A percentile compares a stretch with the other conserved stretches of the same genome.
phyloP scores from a whole-genome alignment of 2,329 filamentous ascomycete genomes.

The Harringtonia aguacate region DNA sequence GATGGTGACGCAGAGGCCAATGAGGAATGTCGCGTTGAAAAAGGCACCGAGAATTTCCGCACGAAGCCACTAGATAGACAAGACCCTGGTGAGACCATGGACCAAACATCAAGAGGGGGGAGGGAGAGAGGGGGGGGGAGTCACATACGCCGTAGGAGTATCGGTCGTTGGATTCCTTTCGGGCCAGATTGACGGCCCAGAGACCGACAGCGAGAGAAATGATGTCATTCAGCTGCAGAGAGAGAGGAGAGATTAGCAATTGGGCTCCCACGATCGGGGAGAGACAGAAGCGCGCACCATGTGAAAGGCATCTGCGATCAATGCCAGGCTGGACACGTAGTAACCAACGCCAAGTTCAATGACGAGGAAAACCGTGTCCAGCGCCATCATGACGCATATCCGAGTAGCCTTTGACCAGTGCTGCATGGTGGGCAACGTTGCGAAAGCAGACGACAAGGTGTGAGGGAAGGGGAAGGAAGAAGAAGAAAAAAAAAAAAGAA shows the following conservation, averaged over 20 bases:
- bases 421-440: slow-evolving; percentile 20
- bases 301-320: slow-evolving; percentile 96
- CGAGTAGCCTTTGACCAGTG: slow-evolving; percentile 84
- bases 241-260: not conserved
- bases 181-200: slow-evolving; percentile 88
- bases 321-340: slow-evolving; percentile 77
- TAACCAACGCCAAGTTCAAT: slow-evolving; percentile 81
- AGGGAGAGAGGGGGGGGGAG: not conserved
- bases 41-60: slow-evolving; percentile 94
- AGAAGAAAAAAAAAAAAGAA: not conserved
- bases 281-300: slow-evolving; percentile 54
- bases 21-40: slow-evolving; percentile 94
- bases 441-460: not conserved
- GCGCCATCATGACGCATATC: slow-evolving; percentile 85
- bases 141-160: slow-evolving; percentile 90
- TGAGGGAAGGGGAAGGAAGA: not conserved
- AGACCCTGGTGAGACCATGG: not conserved
- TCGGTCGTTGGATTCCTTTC: slow-evolving; percentile 74
- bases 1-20: slow-evolving; percentile 92
- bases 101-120: not conserved
- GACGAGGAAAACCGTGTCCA: slow-evolving; percentile 83
- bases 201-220: slow-evolving; percentile 85
- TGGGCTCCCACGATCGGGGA: not conserved
- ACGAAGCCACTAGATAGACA: slow-evolving; percentile 65
- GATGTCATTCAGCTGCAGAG: slow-evolving; percentile 77